phyloP scores from a whole-genome alignment of 179 eudicot genomes.

The Carnegiea gigantea region DNA sequence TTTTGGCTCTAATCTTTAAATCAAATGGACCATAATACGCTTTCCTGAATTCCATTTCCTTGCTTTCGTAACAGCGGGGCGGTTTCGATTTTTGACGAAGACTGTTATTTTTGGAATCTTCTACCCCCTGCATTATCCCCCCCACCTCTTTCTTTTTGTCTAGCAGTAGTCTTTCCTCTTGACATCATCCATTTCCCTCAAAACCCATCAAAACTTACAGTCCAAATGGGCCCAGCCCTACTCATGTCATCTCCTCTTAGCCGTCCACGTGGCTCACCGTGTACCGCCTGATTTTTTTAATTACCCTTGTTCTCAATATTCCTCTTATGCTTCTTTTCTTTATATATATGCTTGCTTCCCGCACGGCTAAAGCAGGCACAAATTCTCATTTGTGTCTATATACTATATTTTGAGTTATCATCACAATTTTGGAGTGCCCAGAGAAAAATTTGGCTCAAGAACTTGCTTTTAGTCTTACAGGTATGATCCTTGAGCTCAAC shows the following conservation, averaged over 20 bases:
- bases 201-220: not conserved
- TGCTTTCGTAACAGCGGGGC: not conserved
- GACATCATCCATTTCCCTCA: not conserved
- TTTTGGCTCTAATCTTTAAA: too few relatives aligned
- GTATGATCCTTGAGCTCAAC: not conserved
- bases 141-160: not conserved
- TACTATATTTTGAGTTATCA: not conserved
- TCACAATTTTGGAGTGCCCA: not conserved
- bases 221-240: not conserved
- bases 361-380: not conserved
- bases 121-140: not conserved
- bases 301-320: not conserved
- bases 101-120: not conserved
- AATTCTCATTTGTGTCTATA: conserved; percentile 4
- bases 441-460: not conserved
- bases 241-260: not conserved
- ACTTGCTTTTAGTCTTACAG: not conserved
- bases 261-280: not conserved
- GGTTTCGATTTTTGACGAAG: not conserved
- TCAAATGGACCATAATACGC: too few relatives aligned
- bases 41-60: not conserved
- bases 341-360: not conserved
- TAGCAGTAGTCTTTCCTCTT: not conserved
- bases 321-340: not conserved
- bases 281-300: not conserved